Evolutionary conservation across 2,329 filamentous ascomycete species (phyloP).

Genomic region (Xylariaceae sp.): DNA sequence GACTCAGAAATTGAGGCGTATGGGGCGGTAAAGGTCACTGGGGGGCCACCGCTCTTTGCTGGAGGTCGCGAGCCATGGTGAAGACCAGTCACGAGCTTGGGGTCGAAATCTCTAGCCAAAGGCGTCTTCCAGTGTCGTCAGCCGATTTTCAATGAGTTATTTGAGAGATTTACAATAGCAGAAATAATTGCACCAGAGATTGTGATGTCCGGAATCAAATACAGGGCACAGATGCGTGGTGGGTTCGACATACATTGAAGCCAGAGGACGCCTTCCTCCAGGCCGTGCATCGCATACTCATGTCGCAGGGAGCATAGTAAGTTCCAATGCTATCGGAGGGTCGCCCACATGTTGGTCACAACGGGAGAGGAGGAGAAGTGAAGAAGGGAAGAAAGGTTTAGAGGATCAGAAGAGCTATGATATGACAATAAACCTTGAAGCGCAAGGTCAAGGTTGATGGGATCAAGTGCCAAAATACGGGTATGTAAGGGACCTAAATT

Average conservation of each 20-base stretch:
- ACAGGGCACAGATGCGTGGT: not conserved
- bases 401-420: not conserved
- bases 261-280: constrained; percentile 35
- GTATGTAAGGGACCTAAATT: not conserved
- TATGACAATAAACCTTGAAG: not conserved
- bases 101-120: constrained; percentile 18
- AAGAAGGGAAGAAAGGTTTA: not conserved
- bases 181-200: not conserved
- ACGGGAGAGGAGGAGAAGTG: not conserved
- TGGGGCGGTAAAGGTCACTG: constrained; percentile 24
- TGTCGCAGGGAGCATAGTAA: constrained; percentile 24
- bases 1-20: constrained; percentile 38
- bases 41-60: constrained; percentile 22
- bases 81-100: constrained; percentile 12
- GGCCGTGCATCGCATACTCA: constrained; percentile 36
- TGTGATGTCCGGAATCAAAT: no score
- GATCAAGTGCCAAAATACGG: not conserved
- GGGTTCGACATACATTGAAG: constrained; percentile 28
- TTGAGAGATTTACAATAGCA: no score
- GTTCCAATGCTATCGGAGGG: not conserved
- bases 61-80: constrained; percentile 19
- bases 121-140: constrained; percentile 18
- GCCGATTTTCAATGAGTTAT: constrained; percentile 1
- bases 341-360: no score
- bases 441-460: not conserved